Percentiles rank a stretch among this genome's conserved stretches.
Conservation (phyloP, 495 filamentous ascomycete species). For the Penicillium parvum region DNA sequence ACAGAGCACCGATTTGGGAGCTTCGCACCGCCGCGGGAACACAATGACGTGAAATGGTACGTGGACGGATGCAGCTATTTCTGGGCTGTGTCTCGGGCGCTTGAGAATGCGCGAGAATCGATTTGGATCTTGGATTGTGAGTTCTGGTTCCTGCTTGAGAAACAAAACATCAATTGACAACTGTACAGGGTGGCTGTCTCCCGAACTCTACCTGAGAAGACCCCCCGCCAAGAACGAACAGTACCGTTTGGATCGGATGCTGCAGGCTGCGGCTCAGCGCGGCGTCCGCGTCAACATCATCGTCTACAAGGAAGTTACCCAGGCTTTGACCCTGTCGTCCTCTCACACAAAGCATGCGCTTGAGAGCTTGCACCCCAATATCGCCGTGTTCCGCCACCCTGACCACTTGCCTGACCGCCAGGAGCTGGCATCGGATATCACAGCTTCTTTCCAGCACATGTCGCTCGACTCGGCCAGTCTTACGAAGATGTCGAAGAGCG, state of each 20-base stretch:
- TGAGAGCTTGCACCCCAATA: conserved; percentile 78
- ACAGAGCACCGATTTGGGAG: conserved; percentile 70
- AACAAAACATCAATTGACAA: no score
- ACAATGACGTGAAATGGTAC: conserved; percentile 80
- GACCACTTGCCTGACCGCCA: conserved; percentile 79
- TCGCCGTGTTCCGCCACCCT: conserved; percentile 86
- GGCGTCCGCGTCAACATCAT: conserved; percentile 87
- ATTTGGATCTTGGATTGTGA: conserved; percentile 81
- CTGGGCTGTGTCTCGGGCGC: conserved; percentile 77
- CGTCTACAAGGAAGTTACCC: conserved; percentile 90
- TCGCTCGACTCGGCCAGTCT: conserved; percentile 47
- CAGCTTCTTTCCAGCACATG: conserved; percentile 48
- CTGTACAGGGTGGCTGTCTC: conserved; percentile 84
- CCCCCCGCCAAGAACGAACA: conserved; percentile 77
- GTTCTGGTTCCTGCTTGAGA: not conserved
- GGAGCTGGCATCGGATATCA: conserved; percentile 46
- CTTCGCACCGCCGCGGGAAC: conserved; percentile 66
- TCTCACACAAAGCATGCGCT: conserved; percentile 80
- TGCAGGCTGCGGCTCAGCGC: conserved; percentile 78
- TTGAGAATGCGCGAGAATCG: conserved; percentile 77
- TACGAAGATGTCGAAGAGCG: conserved; percentile 58
- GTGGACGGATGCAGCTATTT: conserved; percentile 92
- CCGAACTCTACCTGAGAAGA: conserved; percentile 83
- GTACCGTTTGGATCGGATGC: conserved; percentile 87
- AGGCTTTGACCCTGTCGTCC: conserved; percentile 78